Conservation (phyloP, 2,329 filamentous ascomycete genomes). For the Apiospora hydei region DNA sequence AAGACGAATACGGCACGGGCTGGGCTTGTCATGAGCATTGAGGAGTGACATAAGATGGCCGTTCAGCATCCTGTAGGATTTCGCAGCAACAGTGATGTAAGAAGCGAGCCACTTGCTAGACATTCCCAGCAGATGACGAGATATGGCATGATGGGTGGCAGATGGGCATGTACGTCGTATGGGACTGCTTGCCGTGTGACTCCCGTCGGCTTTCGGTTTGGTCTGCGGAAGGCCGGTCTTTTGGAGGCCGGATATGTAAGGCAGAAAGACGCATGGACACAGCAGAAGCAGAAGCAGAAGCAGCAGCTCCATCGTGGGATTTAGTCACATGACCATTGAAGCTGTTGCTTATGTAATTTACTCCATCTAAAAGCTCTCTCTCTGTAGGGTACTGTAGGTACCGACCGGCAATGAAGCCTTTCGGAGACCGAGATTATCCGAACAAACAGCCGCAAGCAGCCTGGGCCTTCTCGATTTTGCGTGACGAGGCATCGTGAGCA, state of each 20-base stretch:
- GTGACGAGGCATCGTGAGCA: constrained; percentile 50
- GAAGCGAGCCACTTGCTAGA: constrained; percentile 1
- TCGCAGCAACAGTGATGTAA: constrained; percentile 9
- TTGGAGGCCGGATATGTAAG: not conserved
- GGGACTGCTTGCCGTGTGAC: not conserved
- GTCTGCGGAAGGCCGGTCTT: not conserved
- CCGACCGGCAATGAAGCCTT: constrained; percentile 1
- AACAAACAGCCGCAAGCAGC: constrained; percentile 8
- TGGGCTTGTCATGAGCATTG: not conserved
- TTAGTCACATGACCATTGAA: not conserved
- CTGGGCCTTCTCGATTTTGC: constrained; percentile 49
- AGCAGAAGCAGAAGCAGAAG: not conserved
- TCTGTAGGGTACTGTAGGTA: not conserved
- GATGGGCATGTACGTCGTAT: not conserved
- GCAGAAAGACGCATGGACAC: not conserved
- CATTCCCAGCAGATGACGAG: constrained; percentile 4
- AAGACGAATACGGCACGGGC: not conserved
- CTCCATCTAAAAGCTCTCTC: not conserved
- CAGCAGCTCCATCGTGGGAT: not conserved
- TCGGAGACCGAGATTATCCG: constrained; percentile 12
- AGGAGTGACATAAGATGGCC: constrained; percentile 11
- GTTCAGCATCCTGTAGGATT: constrained; percentile 4
- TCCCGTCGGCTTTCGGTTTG: not conserved
- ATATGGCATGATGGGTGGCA: constrained; percentile 8
- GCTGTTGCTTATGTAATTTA: not conserved